Conservation (phyloP, 345 rosid genomes). For the Gossypioides kirkii region DNA sequence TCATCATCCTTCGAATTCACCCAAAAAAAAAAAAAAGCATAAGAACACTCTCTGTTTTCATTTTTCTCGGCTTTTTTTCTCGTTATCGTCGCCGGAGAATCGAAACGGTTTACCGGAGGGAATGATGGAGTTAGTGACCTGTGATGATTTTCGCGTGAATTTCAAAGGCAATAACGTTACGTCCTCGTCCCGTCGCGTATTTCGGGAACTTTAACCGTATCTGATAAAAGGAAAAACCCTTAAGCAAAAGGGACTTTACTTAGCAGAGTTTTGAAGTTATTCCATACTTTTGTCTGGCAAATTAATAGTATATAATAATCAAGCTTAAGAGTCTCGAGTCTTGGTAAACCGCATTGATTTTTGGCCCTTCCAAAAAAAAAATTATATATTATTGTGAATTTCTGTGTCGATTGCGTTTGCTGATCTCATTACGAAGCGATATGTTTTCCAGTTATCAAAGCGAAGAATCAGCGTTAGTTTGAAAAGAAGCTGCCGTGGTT, state of each 20-base stretch:
- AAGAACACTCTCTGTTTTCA: not conserved
- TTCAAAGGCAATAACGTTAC: conserved; percentile 25
- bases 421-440: conserved; percentile 3
- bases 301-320: conserved; percentile 23
- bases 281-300: conserved; percentile 41
- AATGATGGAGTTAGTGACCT: conserved; percentile 18
- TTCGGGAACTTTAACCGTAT: conserved; percentile 39
- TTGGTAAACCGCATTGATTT: conserved; percentile 21
- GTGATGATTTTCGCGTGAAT: conserved; percentile 20
- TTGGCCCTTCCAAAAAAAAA: not conserved
- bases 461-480: conserved; percentile 14
- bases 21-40: not conserved
- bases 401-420: conserved; percentile 26
- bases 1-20: not conserved
- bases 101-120: not conserved
- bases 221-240: conserved; percentile 15
- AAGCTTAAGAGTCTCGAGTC: conserved; percentile 27
- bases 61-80: not conserved
- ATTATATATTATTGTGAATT: conserved; percentile 11
- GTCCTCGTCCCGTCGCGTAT: conserved; percentile 44
- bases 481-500: not conserved
- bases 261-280: conserved; percentile 62
- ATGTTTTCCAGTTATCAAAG: conserved; percentile 7
- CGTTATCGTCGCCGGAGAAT: conserved; percentile 1
- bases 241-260: conserved; percentile 36